Conservation (phyloP, 768 basidiomycete species). For the Aureoboletus auriporus region DNA sequence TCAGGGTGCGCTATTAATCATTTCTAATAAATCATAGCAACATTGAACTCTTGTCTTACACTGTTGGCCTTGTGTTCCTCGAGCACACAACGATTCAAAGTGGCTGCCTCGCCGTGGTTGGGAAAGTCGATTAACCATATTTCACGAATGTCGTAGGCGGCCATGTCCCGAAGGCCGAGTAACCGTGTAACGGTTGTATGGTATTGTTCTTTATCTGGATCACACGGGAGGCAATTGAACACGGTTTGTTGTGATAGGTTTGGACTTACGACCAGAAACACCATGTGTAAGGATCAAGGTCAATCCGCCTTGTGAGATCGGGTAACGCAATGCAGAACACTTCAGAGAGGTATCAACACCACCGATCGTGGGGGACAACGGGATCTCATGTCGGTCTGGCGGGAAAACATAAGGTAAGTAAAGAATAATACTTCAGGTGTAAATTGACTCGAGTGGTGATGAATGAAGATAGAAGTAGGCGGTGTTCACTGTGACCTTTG, state of each 20-base stretch:
- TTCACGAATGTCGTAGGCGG: conserved; percentile 23
- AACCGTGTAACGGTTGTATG: conserved; percentile 18
- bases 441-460: too few relatives aligned
- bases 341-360: conserved; percentile 9
- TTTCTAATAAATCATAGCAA: conserved; percentile 18
- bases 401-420: too few relatives aligned
- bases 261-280: conserved; percentile 22
- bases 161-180: conserved; percentile 8
- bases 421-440: too few relatives aligned
- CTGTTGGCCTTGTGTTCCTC: conserved; percentile 18
- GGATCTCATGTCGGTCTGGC: conserved; percentile 17
- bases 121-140: conserved; percentile 35
- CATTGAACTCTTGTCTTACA: background rate
- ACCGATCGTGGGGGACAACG: conserved; percentile 14
- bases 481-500: too few relatives aligned
- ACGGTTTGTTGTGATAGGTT: background rate
- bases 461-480: too few relatives aligned
- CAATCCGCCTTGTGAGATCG: conserved; percentile 19
- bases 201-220: conserved; percentile 30
- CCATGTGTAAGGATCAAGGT: conserved; percentile 28
- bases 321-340: conserved; percentile 24
- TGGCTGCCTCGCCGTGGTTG: conserved; percentile 34
- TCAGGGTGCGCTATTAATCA: too few relatives aligned
- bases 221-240: background rate
- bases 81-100: conserved; percentile 27